Conservation (phyloP, 179 eudicot genomes). For the Kewa caespitosa region DNA sequence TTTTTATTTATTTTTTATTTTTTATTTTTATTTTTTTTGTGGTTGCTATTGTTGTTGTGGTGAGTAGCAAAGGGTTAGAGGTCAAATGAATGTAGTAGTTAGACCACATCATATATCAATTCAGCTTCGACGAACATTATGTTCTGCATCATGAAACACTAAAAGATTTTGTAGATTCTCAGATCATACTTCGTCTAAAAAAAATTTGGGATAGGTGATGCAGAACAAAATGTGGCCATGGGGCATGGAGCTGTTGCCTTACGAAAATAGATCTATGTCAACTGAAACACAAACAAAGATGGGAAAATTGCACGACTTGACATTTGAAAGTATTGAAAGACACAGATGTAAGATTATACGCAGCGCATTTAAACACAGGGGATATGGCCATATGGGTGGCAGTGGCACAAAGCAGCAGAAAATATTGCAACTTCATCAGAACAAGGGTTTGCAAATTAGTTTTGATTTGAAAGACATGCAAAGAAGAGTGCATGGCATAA, state of each 20-base stretch:
- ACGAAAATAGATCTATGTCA: neutral
- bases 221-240: neutral
- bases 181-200: neutral
- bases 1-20: no score
- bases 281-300: neutral
- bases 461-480: neutral
- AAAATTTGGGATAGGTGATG: neutral
- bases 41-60: no score
- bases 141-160: neutral
- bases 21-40: no score
- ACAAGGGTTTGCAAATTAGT: conserved; percentile 2
- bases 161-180: neutral
- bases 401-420: neutral
- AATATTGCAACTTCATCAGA: neutral
- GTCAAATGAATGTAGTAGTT: no score
- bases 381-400: no score
- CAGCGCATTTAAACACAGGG: neutral
- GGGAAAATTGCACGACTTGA: neutral
- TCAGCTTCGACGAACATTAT: no score
- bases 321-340: neutral
- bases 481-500: no score
- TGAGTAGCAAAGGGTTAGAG: no score
- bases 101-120: no score
- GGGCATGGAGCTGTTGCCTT: neutral
- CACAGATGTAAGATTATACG: neutral